Conservation (phyloP, 1,284 basidiomycete species). For the Irpex sp. region DNA sequence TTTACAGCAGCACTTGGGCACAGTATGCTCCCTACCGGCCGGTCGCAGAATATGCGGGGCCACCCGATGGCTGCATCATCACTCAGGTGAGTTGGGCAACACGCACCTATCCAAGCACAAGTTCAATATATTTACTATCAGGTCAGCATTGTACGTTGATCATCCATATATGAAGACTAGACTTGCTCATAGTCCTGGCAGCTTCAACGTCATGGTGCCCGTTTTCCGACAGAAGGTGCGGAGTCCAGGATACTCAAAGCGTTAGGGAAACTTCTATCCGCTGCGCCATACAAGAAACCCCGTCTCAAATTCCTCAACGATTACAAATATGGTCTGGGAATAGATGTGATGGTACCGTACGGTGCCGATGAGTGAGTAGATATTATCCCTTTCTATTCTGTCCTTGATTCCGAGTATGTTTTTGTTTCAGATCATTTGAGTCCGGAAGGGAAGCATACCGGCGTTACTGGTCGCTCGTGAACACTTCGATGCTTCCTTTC, state of each 20-base stretch:
- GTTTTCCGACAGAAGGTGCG: conserved; percentile 67
- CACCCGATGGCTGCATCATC: conserved; percentile 49
- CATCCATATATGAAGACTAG: not conserved
- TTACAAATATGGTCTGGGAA: conserved; percentile 62
- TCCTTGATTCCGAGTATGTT: not conserved
- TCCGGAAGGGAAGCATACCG: conserved; percentile 45
- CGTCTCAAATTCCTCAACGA: conserved; percentile 57
- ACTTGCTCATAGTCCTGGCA: not conserved
- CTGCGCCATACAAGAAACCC: conserved; percentile 39
- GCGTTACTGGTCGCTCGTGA: conserved; percentile 51
- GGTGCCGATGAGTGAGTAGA: conserved; percentile 64
- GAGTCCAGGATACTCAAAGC: conserved; percentile 43
- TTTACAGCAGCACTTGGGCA: conserved; percentile 42
- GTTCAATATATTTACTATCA: conserved; percentile 19
- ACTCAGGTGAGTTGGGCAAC: conserved; percentile 40
- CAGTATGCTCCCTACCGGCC: conserved; percentile 59
- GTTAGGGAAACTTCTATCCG: conserved; percentile 49
- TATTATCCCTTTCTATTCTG: not conserved
- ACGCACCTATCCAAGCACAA: not conserved
- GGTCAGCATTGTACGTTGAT: conserved; percentile 58
- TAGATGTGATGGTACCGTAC: conserved; percentile 59
- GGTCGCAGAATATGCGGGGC: conserved; percentile 40
- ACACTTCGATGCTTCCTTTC: conserved; percentile 50
- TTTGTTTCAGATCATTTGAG: conserved; percentile 40
- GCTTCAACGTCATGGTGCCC: conserved; percentile 84